Evolutionary conservation across 441 rosid species (phyloP), one percentile per base, ranked within the genome.

Genomic region (Erodium texanum): DNA sequence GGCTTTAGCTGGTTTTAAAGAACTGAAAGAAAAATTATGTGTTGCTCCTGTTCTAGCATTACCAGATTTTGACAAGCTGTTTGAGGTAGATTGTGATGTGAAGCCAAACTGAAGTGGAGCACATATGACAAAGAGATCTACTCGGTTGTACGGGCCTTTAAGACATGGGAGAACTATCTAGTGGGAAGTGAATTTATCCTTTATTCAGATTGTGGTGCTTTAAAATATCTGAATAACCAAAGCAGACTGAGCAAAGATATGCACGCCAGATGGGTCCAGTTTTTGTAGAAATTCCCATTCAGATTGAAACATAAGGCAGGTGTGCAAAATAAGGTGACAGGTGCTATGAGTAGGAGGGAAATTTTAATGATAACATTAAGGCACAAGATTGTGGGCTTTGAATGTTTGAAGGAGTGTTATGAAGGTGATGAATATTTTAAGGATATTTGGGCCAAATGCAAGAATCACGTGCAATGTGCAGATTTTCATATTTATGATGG

Each of bases 291-390:
- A 59, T 36, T 68, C 38, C 63, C 38, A 0, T 59, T 15, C n/a
- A 71, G 18, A 0, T 10, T 71, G 7, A 20, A 52, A 16, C 22
- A 36, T 41, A 66, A 71, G 18, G 56, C 38, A 5, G 59, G 69
- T 12, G 18, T 45, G 7, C 16, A 2, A n/a, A 73, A 64, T 24
- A 14, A 41, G 4, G 66, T 65, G 1, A 12, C 34, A 34, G 34
- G 56, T 73, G 73, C 70, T 24, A n/a, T 74, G 24, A 69, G 73
- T 29, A 11, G 66, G 4, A 5, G 24, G 10, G 67, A 16, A 20
- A 24, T 5, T 18, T 6, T 32, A 32, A 2, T 58, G n/a, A 14
- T 68, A 1, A 58, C 65, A 18, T 23, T 68, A 12, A 10, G n/a
- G 18, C 10, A 10, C 36, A 6, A 2, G 36, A 32, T 59, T 1